Evolutionary conservation across 306 rosid genomes (phyloP), one percentile per base, ranked within the genome.

Genomic region (Cotoneaster glaucophyllus): DNA sequence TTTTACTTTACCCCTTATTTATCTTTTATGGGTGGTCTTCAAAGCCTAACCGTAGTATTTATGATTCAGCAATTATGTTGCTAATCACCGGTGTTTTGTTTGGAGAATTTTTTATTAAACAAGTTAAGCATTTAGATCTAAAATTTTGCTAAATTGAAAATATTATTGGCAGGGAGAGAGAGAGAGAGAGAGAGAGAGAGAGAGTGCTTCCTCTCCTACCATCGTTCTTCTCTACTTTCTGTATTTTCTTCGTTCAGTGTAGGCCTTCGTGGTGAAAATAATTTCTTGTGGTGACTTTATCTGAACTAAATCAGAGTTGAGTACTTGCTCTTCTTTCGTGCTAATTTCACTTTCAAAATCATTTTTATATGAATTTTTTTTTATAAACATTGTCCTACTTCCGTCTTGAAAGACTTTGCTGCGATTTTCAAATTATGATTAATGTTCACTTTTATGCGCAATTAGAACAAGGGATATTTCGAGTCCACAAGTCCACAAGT

Each of bases 11-110:
- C 8, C 21, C 8, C 54, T 22, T 64, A 26, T 28, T 29, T 64
- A 44, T 75, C 64, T 50, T 48, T 31, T 10, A 45, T 19, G 70
- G 32, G 78, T 74, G 78, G 62, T 50, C 28, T 74, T 74, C 28
- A 17, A 63, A 29, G 5, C 21, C 29, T 63, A 29, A 14, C 6
- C 19, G 26, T 15, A 10, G 10, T 63, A 14, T 4, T 48, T 48
- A 48, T 48, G 17, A 29, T 4, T 29, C 31, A 26, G 21, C 15
- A 61, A 61, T 28, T 17, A 63, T 8, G 21, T 29, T 17, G 22
- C 8, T 29, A 63, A 28, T 29, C 67, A 63, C 18, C 24, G 28
- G 65, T 61, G 21, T 13, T 14, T 59, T 58, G 1, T 11, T 58
- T 4, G 5, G 2, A 24, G 24, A n/a, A 11, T 22, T 11, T 59